Evolutionary conservation across 768 basidiomycete species (phyloP).

Genomic region (Serendipita sp.): DNA sequence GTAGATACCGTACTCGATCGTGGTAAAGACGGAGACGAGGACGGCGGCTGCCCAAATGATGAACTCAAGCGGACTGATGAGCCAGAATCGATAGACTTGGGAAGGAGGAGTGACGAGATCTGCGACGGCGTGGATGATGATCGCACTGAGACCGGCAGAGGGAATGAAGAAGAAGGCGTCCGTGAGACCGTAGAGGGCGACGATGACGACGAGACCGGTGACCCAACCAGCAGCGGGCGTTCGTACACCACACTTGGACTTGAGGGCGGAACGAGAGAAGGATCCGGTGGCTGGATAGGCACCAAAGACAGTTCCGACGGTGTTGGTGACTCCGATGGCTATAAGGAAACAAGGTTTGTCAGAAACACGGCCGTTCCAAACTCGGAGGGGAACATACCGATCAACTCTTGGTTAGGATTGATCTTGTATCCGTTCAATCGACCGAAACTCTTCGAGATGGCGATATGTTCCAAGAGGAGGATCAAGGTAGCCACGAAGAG

Average conservation of each 20-base stretch:
- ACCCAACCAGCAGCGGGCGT: constrained; percentile 82
- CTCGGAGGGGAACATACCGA: constrained; percentile 19
- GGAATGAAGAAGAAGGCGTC: constrained; percentile 88
- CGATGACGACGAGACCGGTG: constrained; percentile 75
- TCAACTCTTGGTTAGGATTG: constrained; percentile 30
- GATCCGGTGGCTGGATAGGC: constrained; percentile 97
- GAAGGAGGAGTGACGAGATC: constrained; percentile 75
- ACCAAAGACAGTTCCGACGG: constrained; percentile 71
- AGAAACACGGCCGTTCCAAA: not conserved
- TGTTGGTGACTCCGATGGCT: constrained; percentile 94
- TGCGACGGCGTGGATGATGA: constrained; percentile 87
- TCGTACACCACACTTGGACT: constrained; percentile 92
- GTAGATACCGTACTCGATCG: constrained; percentile 87
- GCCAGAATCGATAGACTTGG: constrained; percentile 81
- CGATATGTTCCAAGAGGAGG: constrained; percentile 86
- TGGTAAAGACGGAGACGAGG: constrained; percentile 79
- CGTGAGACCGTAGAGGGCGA: constrained; percentile 89
- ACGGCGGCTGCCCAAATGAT: constrained; percentile 79
- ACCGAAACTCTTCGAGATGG: constrained; percentile 94
- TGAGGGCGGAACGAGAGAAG: constrained; percentile 94
- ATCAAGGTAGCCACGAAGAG: constrained; percentile 79
- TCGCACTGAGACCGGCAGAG: constrained; percentile 62
- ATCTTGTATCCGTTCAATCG: constrained; percentile 85
- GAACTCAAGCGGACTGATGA: constrained; percentile 84
- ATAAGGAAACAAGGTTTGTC: constrained; percentile 87